Base-by-base conservation (phyloP, 2,329 filamentous ascomycete species). In the Trichoderma cornu-damae region DNA sequence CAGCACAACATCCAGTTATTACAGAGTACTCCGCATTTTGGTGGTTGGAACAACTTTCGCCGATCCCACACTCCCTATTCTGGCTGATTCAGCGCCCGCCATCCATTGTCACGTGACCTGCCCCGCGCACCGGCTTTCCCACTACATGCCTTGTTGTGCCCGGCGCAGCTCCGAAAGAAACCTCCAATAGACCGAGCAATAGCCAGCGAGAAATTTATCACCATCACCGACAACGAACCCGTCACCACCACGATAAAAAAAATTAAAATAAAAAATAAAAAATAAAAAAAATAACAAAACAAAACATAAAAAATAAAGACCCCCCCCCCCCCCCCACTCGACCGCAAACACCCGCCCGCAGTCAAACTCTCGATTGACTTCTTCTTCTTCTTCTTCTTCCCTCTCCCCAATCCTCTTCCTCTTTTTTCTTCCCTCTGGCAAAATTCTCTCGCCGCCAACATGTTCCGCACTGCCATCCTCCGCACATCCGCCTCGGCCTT, bases 401-500 rank as follows among this genome's bases (percentile, higher is more conserved):
- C n/a, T n/a, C n/a, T n/a, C n/a, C n/a, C n/a, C n/a, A n/a, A n/a
- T n/a, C n/a, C n/a, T n/a, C n/a, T n/a, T n/a, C n/a, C 11, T n/a
- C 37, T 12, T 14, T 14, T 37, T 16, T 7, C 18, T 24, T 42
- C 9, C 28, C 37, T 26, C n/a, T 24, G 18, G 8, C 18, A 18
- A 16, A 20, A 22, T 11, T 16, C 40, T 2, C 14, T 30, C 35
- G 40, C 22, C 42, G 32, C 42, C 32, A 46, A 28, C 51, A 97
- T 97, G 93, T 91, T 96, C 82, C 89, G 93, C 79, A 85, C 89
- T 75, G 86, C 89, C 72, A 76, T 94, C 74, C 80, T 93, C 79
- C 88, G 88, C 77, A 82, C 86, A 72, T 75, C 79, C 63, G 75
- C 79, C 71, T 82, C 86, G 72, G 75, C 79, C 63, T 75, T 79